Evolutionary conservation across 2,329 filamentous ascomycete species (phyloP).

Genomic region (Sporothrix mexicana): DNA sequence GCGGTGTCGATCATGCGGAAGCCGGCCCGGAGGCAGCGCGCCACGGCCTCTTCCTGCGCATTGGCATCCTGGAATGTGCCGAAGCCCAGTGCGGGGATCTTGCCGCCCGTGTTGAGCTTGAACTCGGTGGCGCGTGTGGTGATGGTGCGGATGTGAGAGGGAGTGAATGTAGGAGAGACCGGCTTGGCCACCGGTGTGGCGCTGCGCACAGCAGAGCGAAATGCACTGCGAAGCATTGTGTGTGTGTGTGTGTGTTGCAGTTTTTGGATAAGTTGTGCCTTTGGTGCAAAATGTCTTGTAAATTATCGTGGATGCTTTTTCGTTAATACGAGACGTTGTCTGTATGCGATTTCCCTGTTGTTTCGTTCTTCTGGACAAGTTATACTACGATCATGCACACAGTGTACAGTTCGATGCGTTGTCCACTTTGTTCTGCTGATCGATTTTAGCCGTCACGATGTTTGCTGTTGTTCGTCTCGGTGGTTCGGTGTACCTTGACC

Average conservation of each 20-base stretch:
- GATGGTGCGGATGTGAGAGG: not conserved
- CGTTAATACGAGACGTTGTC: not conserved
- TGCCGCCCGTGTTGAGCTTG: constrained; percentile 50
- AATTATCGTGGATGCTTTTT: not conserved
- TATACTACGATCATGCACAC: not conserved
- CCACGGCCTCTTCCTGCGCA: constrained; percentile 55
- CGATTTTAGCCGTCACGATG: not conserved
- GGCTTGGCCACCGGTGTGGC: not conserved
- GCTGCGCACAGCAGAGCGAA: not conserved
- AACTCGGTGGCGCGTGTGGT: constrained; percentile 37
- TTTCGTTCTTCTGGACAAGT: not conserved
- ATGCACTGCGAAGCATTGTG: not conserved
- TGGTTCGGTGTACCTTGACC: too few relatives aligned
- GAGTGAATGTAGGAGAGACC: not conserved
- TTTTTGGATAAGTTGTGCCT: not conserved
- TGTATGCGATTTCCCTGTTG: not conserved
- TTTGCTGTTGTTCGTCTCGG: not conserved
- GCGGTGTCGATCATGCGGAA: constrained; percentile 48
- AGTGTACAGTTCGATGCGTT: not conserved
- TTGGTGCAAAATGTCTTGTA: not conserved
- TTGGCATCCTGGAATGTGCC: constrained; percentile 47
- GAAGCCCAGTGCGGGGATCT: constrained; percentile 50
- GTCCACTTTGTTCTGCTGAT: too few relatives aligned
- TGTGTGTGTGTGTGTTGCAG: not conserved
- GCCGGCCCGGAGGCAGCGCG: constrained; percentile 52